phyloP scores from a whole-genome alignment of 2,329 filamentous ascomycete genomes.

The Arthrobotrys megalospora region DNA sequence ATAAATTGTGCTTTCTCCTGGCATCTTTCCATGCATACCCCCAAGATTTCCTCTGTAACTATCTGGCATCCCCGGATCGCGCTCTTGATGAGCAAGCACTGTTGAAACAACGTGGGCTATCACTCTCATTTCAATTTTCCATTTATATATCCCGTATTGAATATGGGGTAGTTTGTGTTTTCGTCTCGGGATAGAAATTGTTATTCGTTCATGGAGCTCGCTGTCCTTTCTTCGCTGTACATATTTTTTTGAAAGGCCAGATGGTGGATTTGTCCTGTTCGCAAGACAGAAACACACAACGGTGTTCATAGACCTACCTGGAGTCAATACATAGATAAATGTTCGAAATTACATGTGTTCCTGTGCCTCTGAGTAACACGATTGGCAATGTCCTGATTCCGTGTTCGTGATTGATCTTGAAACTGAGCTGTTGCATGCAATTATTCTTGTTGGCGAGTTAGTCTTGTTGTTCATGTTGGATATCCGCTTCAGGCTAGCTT shows the following conservation, averaged over 20 bases:
- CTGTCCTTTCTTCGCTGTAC: constrained; percentile 19
- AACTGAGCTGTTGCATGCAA: not conserved
- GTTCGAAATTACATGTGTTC: not conserved
- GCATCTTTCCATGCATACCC: constrained; percentile 21
- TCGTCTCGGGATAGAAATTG: constrained; percentile 1
- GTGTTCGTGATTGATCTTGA: not conserved
- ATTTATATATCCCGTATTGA: constrained; percentile 5
- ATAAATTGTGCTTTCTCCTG: constrained; percentile 12
- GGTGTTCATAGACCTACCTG: constrained; percentile 27
- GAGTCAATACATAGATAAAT: constrained; percentile 13
- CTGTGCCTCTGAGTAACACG: not conserved
- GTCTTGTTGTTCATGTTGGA: constrained; percentile 21
- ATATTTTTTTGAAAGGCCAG: constrained; percentile 16
- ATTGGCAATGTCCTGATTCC: not conserved
- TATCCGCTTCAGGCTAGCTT: constrained; percentile 8
- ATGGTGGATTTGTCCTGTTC: not conserved
- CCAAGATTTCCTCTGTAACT: not conserved
- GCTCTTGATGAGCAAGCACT: constrained; percentile 13
- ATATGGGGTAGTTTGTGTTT: constrained; percentile 3
- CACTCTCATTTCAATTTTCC: constrained; percentile 2
- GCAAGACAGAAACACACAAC: not conserved
- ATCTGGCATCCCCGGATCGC: not conserved
- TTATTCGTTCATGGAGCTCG: constrained; percentile 2
- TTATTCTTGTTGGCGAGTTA: not conserved
- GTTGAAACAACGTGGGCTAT: not conserved